Conservation (phyloP, 139 green algal genomes). For the Prasinococcaceae sp. region DNA sequence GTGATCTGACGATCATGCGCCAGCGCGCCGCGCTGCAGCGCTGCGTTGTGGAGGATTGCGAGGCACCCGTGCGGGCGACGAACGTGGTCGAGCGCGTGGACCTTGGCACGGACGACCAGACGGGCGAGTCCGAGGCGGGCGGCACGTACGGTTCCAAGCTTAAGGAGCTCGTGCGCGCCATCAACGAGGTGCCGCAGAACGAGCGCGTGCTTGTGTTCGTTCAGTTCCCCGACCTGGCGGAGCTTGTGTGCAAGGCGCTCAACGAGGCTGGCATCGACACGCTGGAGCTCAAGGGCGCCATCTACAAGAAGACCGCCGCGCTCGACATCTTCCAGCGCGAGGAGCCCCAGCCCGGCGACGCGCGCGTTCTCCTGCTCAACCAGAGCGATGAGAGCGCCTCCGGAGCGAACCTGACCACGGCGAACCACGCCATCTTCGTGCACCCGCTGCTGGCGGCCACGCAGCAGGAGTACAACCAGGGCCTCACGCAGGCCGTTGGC, state of each 20-base stretch:
- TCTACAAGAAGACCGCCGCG: slow-evolving; percentile 10
- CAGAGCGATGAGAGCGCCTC: slow-evolving; percentile 7
- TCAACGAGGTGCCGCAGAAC: background rate
- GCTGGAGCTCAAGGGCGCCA: slow-evolving; percentile 14
- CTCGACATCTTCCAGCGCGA: slow-evolving; percentile 15
- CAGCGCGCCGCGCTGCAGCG: background rate
- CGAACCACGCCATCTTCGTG: slow-evolving; percentile 23
- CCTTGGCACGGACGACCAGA: slow-evolving; percentile 6
- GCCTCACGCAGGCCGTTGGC: slow-evolving; percentile 19
- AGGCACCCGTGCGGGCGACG: background rate
- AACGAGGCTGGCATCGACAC: slow-evolving; percentile 11
- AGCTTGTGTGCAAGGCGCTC: slow-evolving; percentile 1
- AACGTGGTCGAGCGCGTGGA: background rate
- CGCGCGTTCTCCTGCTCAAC: slow-evolving; percentile 15
- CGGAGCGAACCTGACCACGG: slow-evolving; percentile 18
- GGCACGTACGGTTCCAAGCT: slow-evolving; percentile 12
- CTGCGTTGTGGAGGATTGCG: slow-evolving; percentile 1
- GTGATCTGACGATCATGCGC: background rate
- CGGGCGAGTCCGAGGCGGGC: too few species aligned
- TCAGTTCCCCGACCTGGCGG: slow-evolving; percentile 15
- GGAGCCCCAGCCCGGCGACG: background rate
- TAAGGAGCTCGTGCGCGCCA: slow-evolving; percentile 4
- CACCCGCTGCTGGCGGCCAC: slow-evolving; percentile 14
- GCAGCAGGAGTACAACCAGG: slow-evolving; percentile 9
- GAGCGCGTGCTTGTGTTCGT: slow-evolving; percentile 16